Conservation (phyloP, 805 yeast genomes). For the Saccharomycodes ludwigii region DNA sequence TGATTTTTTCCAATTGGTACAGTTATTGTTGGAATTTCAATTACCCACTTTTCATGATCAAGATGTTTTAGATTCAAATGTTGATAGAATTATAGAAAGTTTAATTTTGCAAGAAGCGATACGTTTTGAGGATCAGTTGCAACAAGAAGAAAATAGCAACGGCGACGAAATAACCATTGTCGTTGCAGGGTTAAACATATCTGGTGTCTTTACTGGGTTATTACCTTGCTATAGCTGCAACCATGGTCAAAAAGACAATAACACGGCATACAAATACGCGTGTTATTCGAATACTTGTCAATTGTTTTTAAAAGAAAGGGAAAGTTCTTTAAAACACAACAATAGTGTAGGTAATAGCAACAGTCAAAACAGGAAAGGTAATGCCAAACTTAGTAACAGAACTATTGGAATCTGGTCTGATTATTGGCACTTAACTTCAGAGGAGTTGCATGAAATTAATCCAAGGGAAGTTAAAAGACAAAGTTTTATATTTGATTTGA, state of each 20-base stretch:
- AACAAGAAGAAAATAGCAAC: conserved; percentile 16
- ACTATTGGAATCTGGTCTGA: conserved; percentile 46
- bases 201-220: conserved; percentile 25
- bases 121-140: conserved; percentile 19
- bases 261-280: conserved; percentile 1
- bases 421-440: conserved; percentile 50
- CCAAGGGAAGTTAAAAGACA: conserved; percentile 49
- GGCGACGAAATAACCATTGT: conserved; percentile 23
- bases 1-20: conserved; percentile 43
- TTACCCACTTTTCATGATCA: conserved; percentile 37
- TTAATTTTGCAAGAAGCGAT: conserved; percentile 32
- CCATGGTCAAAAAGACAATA: conserved; percentile 4
- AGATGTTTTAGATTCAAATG: conserved; percentile 35
- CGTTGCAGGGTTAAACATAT: conserved; percentile 22
- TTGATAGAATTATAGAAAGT: conserved; percentile 34
- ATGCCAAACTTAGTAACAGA: conserved; percentile 23
- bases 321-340: background rate
- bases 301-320: conserved; percentile 2
- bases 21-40: conserved; percentile 37
- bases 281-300: conserved; percentile 8
- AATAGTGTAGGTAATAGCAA: background rate
- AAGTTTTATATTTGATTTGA: conserved; percentile 63
- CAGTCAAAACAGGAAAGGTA: background rate
- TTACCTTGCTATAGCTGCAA: conserved; percentile 21
- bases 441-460: conserved; percentile 39